Base-by-base conservation (phyloP, 23 red algal genomes). In the Pyropia haitanensis region DNA sequence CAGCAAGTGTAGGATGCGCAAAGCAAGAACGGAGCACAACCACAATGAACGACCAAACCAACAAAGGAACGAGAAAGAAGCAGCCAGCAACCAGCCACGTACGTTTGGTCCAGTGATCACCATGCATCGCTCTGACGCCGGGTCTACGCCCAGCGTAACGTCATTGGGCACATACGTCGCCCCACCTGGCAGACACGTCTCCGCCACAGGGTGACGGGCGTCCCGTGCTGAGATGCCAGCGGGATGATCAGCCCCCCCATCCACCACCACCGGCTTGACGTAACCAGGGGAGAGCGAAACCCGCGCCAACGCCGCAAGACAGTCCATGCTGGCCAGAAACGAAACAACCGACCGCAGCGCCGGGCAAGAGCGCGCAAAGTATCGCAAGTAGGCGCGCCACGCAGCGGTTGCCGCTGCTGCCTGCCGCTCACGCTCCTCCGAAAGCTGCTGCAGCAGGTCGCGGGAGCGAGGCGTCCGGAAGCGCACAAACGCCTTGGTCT, bases 81-180 rank as follows among this genome's bases (percentile, higher is more conserved):
- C 39, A 46, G 13, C 39, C 10, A 4, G 39, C 39, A 46, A 46
- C 2, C 39, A 46, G 39, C 39, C 39, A 46, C 39, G 5, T 46
- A 46, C 39, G 13, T 46, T 46, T 46, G 39, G 39, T 46, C 39
- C 39, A 9, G 39, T 46, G 39, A 46, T 46, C 10, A 46, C 39
- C 39, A 46, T 46, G 39, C 39, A 46, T 9, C 39, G 39, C 10
- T 46, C 39, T 13, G 39, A 3, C 4, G 4, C 39, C 4, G 39
- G 39, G 39, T 46, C 39, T 9, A 46, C 39, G 7, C 83, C 83
- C 13, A 96, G 33, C 14, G 61, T 19, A 30, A 90, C 78, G 16
- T 65, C 67, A 60, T 96, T 96, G 19, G 92, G 75, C n/a, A 96
- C 85, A 72, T 87, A 96, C 33, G 63, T 78, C 58, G 61, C 39